Evolutionary conservation across 2,329 filamentous ascomycete genomes (phyloP).

Genomic region (Xylaria sp.): DNA sequence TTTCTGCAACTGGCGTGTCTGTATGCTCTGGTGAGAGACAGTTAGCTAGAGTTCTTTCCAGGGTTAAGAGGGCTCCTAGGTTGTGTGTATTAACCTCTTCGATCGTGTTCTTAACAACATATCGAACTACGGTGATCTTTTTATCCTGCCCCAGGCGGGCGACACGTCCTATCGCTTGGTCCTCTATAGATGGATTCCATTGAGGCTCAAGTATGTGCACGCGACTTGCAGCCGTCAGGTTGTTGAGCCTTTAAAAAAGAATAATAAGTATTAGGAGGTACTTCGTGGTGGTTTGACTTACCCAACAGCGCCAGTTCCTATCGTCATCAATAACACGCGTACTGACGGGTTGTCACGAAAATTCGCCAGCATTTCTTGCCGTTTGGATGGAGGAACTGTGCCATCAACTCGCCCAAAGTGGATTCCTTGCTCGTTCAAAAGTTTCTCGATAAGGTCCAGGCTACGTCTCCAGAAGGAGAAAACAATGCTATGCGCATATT

Average conservation of each 20-base stretch:
- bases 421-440: constrained; percentile 42
- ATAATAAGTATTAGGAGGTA: not conserved
- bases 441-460: constrained; percentile 45
- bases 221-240: constrained; percentile 47
- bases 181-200: constrained; percentile 50
- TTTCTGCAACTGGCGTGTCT: constrained; percentile 31
- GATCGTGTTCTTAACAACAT: constrained; percentile 46
- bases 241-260: constrained; percentile 37
- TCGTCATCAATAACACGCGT: constrained; percentile 48
- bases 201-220: constrained; percentile 50
- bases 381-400: constrained; percentile 37
- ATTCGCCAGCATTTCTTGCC: constrained; percentile 39
- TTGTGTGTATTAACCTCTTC: constrained; percentile 43
- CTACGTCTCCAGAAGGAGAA: constrained; percentile 53
- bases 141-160: constrained; percentile 46
- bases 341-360: constrained; percentile 43
- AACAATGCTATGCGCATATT: constrained; percentile 44
- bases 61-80: not conserved
- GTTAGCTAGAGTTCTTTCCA: not conserved
- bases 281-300: constrained; percentile 35
- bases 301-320: constrained; percentile 50
- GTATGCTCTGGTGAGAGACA: constrained; percentile 20
- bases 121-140: constrained; percentile 43
- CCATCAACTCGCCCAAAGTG: constrained; percentile 48
- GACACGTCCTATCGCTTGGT: constrained; percentile 48